These are phyloP conservation scores for Smallanthus sonchifolius DNA, from an alignment of 129 eudicot genomes.

Conservation along the genomic window DNA sequence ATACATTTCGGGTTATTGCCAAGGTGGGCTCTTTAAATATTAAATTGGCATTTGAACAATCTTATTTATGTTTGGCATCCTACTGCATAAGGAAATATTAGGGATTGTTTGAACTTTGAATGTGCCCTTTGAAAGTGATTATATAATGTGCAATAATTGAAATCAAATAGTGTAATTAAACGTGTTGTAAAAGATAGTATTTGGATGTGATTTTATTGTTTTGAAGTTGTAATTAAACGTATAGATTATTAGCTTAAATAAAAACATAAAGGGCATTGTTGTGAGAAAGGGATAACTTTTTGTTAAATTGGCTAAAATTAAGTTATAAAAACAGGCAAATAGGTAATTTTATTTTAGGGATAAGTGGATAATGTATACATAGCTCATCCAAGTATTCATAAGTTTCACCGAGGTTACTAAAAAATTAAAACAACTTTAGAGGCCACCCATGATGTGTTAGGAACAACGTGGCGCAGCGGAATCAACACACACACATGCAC, in stretches of 20 bases:
- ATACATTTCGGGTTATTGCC: slow-evolving; percentile 77
- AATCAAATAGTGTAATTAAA: neutral
- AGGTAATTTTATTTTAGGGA: neutral
- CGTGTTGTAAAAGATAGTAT: neutral
- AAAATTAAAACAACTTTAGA: neutral
- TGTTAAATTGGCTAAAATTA: neutral
- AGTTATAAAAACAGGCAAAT: neutral
- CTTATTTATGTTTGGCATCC: neutral
- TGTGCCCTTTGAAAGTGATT: slow-evolving; percentile 4
- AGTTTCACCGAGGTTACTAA: neutral
- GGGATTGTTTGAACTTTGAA: neutral
- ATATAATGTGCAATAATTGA: neutral
- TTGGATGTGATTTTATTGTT: neutral
- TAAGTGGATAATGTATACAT: no score
- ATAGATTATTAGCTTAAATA: neutral
- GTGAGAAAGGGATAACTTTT: neutral
- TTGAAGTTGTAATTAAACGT: neutral
- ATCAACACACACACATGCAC: no score
- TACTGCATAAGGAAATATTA: neutral
- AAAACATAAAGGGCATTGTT: neutral
- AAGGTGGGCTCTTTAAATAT: slow-evolving; percentile 39
- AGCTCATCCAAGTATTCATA: neutral
- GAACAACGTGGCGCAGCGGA: no score
- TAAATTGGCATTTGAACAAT: neutral
- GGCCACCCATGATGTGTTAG: neutral